Evolutionary conservation across 2,329 filamentous ascomycete species (phyloP), one percentile per base, ranked within the genome.

Genomic region (Penicillium hesseltinei): DNA sequence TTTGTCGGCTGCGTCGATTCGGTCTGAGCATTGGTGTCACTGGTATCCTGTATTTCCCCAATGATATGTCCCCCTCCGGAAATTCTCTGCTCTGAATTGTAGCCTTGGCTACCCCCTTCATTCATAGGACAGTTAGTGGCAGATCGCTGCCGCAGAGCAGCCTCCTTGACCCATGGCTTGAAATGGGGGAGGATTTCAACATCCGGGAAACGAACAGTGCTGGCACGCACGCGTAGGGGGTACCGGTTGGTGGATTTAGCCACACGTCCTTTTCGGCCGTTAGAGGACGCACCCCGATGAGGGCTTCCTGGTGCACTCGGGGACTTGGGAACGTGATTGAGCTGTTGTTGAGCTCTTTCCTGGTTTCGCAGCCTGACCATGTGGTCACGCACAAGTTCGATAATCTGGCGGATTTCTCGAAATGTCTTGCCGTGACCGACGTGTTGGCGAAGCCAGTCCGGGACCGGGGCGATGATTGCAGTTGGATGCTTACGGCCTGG

Each of bases 101-200:
- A 2, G 4, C 19, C 19, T 6, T 51, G 25, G 39, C 3, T 15
- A 27, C 7, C 13, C 3, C 17, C 15, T 38, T 52, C 21, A 1
- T 21, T 38, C 29, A 10, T n/a, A 10, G 21, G 15, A 4, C 6
- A 13, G n/a, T 42, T 27, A 17, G 46, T 29, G 6, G 49, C 33
- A 10, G 54, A 47, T 9, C 54, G 54, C 21, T 45, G 45, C 1
- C 43, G 38, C 4, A 44, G 11, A 7, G 44, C 60, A 38, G 47
- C 58, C 11, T 57, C 36, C n/a, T 60, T 10, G 29, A 65, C 60
- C 59, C 60, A 62, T 21, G 43, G 50, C 51, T 59, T 42, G 55
- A 75, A 73, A 5, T 61, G 66, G 1, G 75, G 75, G 43, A 77
- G 58, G 40, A 77, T 75, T 59, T 76, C 75, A 40, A 77, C 70